Percentiles rank a stretch among this genome's conserved stretches.
Conservation (phyloP, 2,329 filamentous ascomycete species). For the Neonectria neomacrospora region DNA sequence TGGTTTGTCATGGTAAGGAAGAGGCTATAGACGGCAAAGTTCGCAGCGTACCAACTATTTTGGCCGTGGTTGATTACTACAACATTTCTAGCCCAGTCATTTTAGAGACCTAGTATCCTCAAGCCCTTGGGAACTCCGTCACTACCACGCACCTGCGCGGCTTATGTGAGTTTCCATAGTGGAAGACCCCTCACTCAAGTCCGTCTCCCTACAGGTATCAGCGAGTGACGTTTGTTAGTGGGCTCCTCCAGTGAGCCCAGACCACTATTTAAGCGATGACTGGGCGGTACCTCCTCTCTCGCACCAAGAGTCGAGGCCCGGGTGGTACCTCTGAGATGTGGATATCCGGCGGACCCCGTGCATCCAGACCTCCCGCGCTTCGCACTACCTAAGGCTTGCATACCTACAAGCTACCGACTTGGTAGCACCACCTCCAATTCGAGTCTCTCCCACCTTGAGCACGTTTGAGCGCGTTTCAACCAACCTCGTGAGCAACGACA, state of each 20-base stretch:
- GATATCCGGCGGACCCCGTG: neutral
- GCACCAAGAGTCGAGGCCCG: neutral
- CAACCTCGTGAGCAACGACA: conserved; percentile 15
- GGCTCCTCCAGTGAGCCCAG: neutral
- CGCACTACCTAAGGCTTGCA: too few relatives aligned
- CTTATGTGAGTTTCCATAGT: neutral
- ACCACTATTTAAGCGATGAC: neutral
- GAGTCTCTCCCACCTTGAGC: conserved; percentile 45
- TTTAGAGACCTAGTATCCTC: conserved; percentile 7
- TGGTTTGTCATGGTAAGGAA: conserved; percentile 13
- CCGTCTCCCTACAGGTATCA: neutral
- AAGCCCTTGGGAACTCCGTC: conserved; percentile 12
- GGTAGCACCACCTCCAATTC: conserved; percentile 3
- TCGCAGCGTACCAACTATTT: neutral
- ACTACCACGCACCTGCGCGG: neutral
- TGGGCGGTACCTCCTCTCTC: neutral
- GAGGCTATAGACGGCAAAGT: conserved; percentile 16
- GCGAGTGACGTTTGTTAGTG: neutral
- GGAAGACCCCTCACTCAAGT: neutral
- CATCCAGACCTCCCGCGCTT: neutral
- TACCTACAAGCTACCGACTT: too few relatives aligned
- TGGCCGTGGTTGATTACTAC: conserved; percentile 17
- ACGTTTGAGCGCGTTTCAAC: conserved; percentile 55
- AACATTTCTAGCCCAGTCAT: conserved; percentile 4
- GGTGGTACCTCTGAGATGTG: neutral